Conservation (phyloP, 2,329 filamentous ascomycete genomes). For the Falciphora oryzae region DNA sequence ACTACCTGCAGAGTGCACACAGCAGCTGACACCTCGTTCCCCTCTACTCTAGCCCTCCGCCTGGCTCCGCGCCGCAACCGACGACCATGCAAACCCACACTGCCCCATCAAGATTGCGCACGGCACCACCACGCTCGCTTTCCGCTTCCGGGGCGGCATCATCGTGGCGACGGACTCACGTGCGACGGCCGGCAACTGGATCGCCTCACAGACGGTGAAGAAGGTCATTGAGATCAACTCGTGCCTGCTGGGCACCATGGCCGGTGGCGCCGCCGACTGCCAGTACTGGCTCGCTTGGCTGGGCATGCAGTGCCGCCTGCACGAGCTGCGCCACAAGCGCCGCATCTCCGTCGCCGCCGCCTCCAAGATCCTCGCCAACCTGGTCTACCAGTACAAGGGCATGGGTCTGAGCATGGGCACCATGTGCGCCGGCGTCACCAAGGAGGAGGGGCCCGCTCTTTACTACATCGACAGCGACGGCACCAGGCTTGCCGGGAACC, state of each 20-base stretch:
- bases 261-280: conserved; percentile 96
- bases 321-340: conserved; percentile 98
- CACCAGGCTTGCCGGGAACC: conserved; percentile 83
- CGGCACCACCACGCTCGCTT: conserved; percentile 95
- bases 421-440: conserved; percentile 96
- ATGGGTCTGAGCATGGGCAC: conserved; percentile 99
- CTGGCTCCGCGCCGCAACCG: conserved; percentile 94
- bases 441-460: conserved; percentile 90
- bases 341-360: conserved; percentile 96
- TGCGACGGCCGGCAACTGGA: conserved; percentile 97
- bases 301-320: conserved; percentile 97
- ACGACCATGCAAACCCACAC: conserved; percentile 93
- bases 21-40: conserved; percentile 6
- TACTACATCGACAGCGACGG: conserved; percentile 99
- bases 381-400: conserved; percentile 98
- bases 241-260: conserved; percentile 93
- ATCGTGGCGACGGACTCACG: conserved; percentile 97
- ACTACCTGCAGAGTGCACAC: not conserved
- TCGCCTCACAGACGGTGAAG: conserved; percentile 98
- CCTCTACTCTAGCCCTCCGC: conserved; percentile 61
- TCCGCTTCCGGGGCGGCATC: conserved; percentile 97
- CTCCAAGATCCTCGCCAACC: conserved; percentile 96
- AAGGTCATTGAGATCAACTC: conserved; percentile 99
- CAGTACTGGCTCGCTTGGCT: conserved; percentile 99
- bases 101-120: conserved; percentile 99